Conservation (phyloP, 352 stramenopile genomes). For the Globisporangium irregulare region DNA sequence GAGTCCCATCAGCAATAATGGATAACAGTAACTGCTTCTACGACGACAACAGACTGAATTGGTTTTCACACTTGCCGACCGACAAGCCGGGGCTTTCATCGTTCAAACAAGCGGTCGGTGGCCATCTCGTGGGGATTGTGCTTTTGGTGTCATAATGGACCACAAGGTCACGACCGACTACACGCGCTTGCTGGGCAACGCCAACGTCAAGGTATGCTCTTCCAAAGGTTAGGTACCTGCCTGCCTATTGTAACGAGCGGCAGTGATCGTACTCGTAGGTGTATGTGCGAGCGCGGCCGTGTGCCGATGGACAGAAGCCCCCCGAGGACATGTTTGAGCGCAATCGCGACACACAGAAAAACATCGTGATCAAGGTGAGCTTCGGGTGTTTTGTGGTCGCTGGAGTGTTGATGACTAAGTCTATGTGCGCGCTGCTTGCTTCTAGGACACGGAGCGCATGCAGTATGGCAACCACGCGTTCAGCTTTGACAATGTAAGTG, state of each 20-base stretch:
- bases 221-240: no score
- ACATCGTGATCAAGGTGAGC: conserved; percentile 79
- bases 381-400: neutral
- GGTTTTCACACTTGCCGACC: no score
- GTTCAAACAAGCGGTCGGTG: no score
- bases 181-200: conserved; percentile 69
- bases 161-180: conserved; percentile 88
- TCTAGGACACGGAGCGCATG: conserved; percentile 76
- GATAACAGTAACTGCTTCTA: neutral
- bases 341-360: conserved; percentile 68
- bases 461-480: conserved; percentile 87
- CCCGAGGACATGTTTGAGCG: conserved; percentile 85
- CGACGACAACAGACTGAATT: neutral
- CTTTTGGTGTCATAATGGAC: conserved; percentile 42
- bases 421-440: neutral
- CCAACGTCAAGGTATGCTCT: conserved; percentile 66
- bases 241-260: no score
- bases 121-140: no score
- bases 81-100: neutral
- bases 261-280: conserved; percentile 26
- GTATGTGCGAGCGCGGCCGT: conserved; percentile 77
- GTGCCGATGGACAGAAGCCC: conserved; percentile 59
- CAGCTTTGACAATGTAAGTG: conserved; percentile 72
- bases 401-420: neutral
- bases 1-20: neutral